Percentiles rank a stretch among this genome's conserved stretches.
These are phyloP conservation scores for Penicillium sp. DNA, from an alignment of 2,329 filamentous ascomycete species.

Conservation along the genomic window DNA sequence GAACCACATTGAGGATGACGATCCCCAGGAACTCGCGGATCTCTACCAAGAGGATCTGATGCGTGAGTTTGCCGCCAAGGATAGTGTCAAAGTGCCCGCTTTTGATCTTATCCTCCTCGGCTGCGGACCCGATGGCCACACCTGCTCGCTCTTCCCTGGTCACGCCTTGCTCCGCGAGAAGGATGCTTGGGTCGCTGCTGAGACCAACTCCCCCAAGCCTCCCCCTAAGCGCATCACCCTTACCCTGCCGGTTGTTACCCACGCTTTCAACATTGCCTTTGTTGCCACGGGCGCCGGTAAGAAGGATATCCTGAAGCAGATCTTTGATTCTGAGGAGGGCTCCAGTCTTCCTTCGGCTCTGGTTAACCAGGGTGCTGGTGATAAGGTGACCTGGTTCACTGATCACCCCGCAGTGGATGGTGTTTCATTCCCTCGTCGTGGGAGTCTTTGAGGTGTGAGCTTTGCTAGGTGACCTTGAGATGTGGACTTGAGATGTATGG, in stretches of 20 bases:
- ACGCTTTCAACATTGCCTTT: constrained; percentile 83
- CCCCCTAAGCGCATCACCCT: constrained; percentile 88
- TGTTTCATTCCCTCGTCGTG: constrained; percentile 75
- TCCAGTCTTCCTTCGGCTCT: constrained; percentile 76
- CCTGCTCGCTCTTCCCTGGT: constrained; percentile 91
- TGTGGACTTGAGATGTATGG: neutral
- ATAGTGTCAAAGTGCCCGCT: constrained; percentile 90
- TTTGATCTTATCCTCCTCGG: constrained; percentile 93
- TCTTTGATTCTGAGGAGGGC: constrained; percentile 77
- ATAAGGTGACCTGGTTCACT: constrained; percentile 93
- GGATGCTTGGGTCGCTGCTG: constrained; percentile 87
- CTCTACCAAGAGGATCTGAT: constrained; percentile 89
- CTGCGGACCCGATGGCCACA: constrained; percentile 94
- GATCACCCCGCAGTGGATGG: constrained; percentile 82
- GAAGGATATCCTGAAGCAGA: constrained; percentile 86
- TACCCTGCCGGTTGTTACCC: constrained; percentile 83
- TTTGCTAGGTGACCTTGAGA: neutral
- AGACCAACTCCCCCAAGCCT: constrained; percentile 92
- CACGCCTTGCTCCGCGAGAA: constrained; percentile 83
- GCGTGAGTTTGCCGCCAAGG: constrained; percentile 79
- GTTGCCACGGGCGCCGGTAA: constrained; percentile 87
- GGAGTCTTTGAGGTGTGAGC: constrained; percentile 52
- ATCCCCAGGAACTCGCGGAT: constrained; percentile 89
- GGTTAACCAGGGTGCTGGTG: constrained; percentile 78
- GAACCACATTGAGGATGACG: constrained; percentile 65